These are phyloP conservation scores for Ophiosphaerella korrae DNA, from an alignment of 2,329 filamentous ascomycete genomes.

Conservation along the genomic window DNA sequence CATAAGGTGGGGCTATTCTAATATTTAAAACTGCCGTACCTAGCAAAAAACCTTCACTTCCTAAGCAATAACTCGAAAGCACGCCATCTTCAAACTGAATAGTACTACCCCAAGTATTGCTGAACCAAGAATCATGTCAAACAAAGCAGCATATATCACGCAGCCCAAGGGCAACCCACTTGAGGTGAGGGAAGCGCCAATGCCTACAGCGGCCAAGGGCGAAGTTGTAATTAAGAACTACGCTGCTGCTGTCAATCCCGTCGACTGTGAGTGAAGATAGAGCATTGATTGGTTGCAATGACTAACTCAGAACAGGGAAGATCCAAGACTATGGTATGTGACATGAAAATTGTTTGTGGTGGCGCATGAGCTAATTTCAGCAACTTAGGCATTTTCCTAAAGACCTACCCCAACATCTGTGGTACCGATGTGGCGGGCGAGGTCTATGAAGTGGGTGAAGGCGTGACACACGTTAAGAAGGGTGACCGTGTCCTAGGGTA, in stretches of 20 bases:
- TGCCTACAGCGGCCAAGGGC: slow-evolving; percentile 33
- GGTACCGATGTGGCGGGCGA: slow-evolving; percentile 55
- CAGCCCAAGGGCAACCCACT: slow-evolving; percentile 35
- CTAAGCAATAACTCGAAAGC: too few relatives aligned
- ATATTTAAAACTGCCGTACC: too few relatives aligned
- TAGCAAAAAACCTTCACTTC: too few relatives aligned
- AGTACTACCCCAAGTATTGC: too few relatives aligned
- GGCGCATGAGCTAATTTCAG: slow-evolving; percentile 2
- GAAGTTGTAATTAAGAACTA: slow-evolving; percentile 43
- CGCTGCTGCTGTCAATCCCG: slow-evolving; percentile 41
- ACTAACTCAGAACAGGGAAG: slow-evolving; percentile 28
- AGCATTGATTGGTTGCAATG: not conserved
- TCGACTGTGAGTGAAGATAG: slow-evolving; percentile 29
- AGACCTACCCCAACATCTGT: slow-evolving; percentile 42
- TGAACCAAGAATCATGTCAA: slow-evolving; percentile 26
- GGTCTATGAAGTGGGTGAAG: slow-evolving; percentile 53
- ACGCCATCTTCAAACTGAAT: too few relatives aligned
- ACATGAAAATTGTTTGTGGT: not conserved
- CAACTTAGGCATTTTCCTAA: slow-evolving; percentile 36
- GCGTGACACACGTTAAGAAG: slow-evolving; percentile 51
- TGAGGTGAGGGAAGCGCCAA: slow-evolving; percentile 35
- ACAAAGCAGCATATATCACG: slow-evolving; percentile 42
- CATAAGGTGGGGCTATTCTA: too few relatives aligned
- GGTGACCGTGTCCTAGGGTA: slow-evolving; percentile 53
- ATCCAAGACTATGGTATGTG: slow-evolving; percentile 38